A percentile compares a stretch with the other conserved stretches of the same genome.
These are phyloP conservation scores for Lachnellula hyalina DNA, from an alignment of 2,329 filamentous ascomycete genomes.

Conservation along the genomic window DNA sequence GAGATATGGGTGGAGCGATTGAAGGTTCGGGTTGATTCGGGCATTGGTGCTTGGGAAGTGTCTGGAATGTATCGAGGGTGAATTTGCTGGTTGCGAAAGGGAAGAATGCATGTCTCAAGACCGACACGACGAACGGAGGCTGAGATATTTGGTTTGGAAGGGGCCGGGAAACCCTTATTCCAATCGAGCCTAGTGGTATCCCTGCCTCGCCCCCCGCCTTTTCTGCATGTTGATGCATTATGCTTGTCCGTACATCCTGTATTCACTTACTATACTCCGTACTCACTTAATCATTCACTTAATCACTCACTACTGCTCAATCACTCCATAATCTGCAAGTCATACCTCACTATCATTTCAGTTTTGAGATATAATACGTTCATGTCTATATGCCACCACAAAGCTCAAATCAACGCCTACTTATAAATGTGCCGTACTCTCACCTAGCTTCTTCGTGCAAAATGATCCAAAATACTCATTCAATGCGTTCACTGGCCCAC, in stretches of 20 bases:
- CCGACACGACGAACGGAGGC: too few relatives aligned
- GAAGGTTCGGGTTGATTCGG: not conserved
- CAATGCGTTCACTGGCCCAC: slow-evolving; percentile 72
- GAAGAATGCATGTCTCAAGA: too few relatives aligned
- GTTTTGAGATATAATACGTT: not conserved
- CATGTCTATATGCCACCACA: not conserved
- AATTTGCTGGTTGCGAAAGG: too few relatives aligned
- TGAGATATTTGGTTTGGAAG: slow-evolving; percentile 2
- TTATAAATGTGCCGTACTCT: slow-evolving; percentile 36
- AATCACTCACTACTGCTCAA: too few relatives aligned
- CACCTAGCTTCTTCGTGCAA: slow-evolving; percentile 53
- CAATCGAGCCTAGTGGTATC: not conserved
- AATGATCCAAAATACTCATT: slow-evolving; percentile 79
- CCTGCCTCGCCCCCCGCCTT: too few relatives aligned
- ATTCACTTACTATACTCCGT: too few relatives aligned
- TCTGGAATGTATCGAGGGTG: not conserved
- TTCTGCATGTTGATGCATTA: too few relatives aligned
- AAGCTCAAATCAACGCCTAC: not conserved
- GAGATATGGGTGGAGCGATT: slow-evolving; percentile 4
- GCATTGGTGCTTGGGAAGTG: slow-evolving; percentile 5
- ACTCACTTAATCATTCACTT: too few relatives aligned
- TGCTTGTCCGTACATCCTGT: too few relatives aligned
- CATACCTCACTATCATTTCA: not conserved
- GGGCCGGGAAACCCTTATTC: not conserved
- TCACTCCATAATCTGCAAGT: not conserved